Evolutionary conservation across 179 eudicot species (phyloP).

Genomic region (Beta macrorhiza): DNA sequence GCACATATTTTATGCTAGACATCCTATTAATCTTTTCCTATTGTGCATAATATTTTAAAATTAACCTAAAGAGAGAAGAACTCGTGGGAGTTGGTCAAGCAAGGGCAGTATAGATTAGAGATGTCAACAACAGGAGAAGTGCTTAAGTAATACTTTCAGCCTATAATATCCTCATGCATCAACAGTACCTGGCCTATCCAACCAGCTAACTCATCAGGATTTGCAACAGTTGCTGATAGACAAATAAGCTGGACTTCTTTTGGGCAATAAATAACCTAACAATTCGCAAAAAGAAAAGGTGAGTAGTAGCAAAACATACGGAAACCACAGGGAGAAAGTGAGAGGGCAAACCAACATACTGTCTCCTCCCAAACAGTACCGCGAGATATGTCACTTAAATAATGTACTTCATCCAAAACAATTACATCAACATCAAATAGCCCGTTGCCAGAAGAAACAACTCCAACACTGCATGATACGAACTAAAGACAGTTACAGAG

Average conservation of each 20-base stretch:
- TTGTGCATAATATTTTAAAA: not conserved
- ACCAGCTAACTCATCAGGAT: constrained; percentile 98
- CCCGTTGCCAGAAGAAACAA: constrained; percentile 69
- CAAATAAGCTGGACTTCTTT: constrained; percentile 98
- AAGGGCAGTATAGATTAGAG: not conserved
- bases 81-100: not conserved
- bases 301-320: constrained; percentile 3
- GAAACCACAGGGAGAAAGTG: constrained; percentile 18
- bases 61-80: not conserved
- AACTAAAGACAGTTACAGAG: constrained; percentile 14
- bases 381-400: constrained; percentile 91
- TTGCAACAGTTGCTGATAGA: constrained; percentile 96
- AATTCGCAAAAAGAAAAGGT: constrained; percentile 12
- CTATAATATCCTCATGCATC: not conserved
- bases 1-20: too few species aligned
- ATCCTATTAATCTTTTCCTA: not conserved
- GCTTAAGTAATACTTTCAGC: not conserved
- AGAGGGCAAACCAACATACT: constrained; percentile 44
- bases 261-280: constrained; percentile 91
- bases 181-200: constrained; percentile 86
- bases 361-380: constrained; percentile 99
- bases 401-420: constrained; percentile 99
- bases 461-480: constrained; percentile 71
- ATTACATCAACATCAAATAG: constrained; percentile 86
- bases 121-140: constrained; percentile 11